Evolutionary conservation across 306 rosid species (phyloP), one percentile per base, ranked within the genome.

Genomic region (Ammopiptanthus mongolicus): DNA sequence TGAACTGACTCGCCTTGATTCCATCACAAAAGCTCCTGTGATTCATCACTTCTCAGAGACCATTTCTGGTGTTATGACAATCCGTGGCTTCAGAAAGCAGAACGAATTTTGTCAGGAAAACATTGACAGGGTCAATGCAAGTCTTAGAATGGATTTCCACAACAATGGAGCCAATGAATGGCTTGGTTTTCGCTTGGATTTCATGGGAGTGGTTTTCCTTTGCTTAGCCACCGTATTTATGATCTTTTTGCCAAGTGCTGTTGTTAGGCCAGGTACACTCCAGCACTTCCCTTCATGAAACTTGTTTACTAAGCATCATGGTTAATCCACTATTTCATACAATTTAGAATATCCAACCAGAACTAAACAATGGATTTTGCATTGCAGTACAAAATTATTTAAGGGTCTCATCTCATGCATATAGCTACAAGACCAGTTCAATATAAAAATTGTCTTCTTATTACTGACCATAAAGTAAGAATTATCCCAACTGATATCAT

Each of bases 11-110:
- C 92, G 97, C 8, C 88, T 93, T 5, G 97, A 90, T 78, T 86
- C 93, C 0, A 93, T 93, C 88, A 90, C 98, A 11, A 93, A 90
- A 72, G 98, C 98, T 13, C 98, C 97, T 8, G 87, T 93, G 15
- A 93, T 93, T 78, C 97, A 93, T 76, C 93, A 93, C 81, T 93
- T 93, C 69, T 93, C 98, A 42, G 98, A 93, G 79, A 88, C 93
- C 51, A 87, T 93, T 72, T 78, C 95, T 2, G 97, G 97, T 12
- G 97, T 87, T 37, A 85, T 90, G 92, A 93, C 96, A 0, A 93
- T 93, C 71, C 93, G 98, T 17, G 80, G 91, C 47, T 93, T 89
- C 82, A 73, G 78, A 39, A 87, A 80, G 68, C 97, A 89, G 76
- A 72, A 6, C 6, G 41, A n/a, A 44, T 93, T 93, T 82, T 62